Evolutionary conservation across 2,329 filamentous ascomycete genomes (phyloP).

Genomic region (Colletotrichum caudatum): DNA sequence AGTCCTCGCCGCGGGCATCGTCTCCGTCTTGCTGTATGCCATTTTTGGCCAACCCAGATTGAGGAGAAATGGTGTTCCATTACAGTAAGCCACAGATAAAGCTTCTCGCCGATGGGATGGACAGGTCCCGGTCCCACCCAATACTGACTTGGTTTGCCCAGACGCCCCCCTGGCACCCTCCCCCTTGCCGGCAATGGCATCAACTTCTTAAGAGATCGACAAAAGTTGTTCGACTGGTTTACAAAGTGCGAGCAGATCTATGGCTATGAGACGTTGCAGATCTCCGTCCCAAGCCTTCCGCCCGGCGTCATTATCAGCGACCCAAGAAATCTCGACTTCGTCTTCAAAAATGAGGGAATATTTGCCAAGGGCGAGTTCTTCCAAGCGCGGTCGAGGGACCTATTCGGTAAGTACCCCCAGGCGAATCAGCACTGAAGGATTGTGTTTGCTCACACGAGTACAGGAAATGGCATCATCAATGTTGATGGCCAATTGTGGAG

Average conservation of each 20-base stretch:
- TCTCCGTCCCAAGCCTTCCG: conserved; percentile 72
- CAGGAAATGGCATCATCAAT: conserved; percentile 74
- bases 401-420: conserved; percentile 61
- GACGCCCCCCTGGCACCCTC: conserved; percentile 62
- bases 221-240: conserved; percentile 73
- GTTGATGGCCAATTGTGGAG: conserved; percentile 73
- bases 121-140: not conserved
- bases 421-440: conserved; percentile 46
- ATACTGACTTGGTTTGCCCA: conserved; percentile 43
- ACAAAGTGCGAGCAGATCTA: conserved; percentile 67
- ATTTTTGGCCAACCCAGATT: conserved; percentile 34
- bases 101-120: not conserved
- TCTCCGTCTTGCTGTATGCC: conserved; percentile 32
- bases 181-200: conserved; percentile 72
- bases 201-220: conserved; percentile 69
- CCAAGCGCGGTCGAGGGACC: conserved; percentile 68
- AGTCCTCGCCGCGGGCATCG: conserved; percentile 12
- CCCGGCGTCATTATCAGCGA: conserved; percentile 73
- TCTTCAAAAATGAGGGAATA: conserved; percentile 70
- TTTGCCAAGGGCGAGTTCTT: conserved; percentile 74
- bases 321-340: conserved; percentile 71
- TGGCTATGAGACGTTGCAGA: conserved; percentile 71
- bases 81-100: conserved; percentile 36
- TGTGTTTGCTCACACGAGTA: not conserved
- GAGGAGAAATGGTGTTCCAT: conserved; percentile 39